These are phyloP conservation scores for Hippophae gyantsensis DNA, from an alignment of 306 rosid genomes.

Conservation along the genomic window DNA sequence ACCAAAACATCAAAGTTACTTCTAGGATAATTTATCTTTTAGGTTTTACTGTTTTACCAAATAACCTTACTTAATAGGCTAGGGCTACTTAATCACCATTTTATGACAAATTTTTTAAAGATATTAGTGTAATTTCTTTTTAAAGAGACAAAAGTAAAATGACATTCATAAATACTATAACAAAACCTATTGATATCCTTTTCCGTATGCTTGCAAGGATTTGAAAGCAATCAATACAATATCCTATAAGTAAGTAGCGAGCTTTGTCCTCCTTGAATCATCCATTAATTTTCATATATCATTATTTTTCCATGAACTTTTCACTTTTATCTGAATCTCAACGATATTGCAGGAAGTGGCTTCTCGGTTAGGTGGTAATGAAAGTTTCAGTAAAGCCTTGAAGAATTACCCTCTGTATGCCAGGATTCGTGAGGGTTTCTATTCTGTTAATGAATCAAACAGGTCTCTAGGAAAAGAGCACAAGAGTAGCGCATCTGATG, in stretches of 20 bases:
- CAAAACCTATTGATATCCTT: no score
- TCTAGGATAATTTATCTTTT: no score
- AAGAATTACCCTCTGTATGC: constrained; percentile 41
- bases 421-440: constrained; percentile 46
- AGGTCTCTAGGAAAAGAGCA: constrained; percentile 19
- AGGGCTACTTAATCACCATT: no score
- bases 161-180: no score
- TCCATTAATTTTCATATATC: constrained; percentile 4
- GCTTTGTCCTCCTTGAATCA: constrained; percentile 6
- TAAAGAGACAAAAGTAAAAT: no score
- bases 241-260: not conserved
- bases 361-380: constrained; percentile 40
- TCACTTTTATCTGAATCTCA: constrained; percentile 11
- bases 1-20: no score
- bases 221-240: no score
- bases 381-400: constrained; percentile 53
- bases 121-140: no score
- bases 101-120: no score
- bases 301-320: constrained; percentile 1
- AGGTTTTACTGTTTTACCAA: no score
- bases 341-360: constrained; percentile 51
- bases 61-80: no score
- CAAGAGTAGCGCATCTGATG: constrained; percentile 17
- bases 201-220: no score
- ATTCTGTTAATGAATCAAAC: constrained; percentile 16